phyloP scores from a whole-genome alignment of 2,329 filamentous ascomycete species.

The Monosporascus cannonballus region DNA sequence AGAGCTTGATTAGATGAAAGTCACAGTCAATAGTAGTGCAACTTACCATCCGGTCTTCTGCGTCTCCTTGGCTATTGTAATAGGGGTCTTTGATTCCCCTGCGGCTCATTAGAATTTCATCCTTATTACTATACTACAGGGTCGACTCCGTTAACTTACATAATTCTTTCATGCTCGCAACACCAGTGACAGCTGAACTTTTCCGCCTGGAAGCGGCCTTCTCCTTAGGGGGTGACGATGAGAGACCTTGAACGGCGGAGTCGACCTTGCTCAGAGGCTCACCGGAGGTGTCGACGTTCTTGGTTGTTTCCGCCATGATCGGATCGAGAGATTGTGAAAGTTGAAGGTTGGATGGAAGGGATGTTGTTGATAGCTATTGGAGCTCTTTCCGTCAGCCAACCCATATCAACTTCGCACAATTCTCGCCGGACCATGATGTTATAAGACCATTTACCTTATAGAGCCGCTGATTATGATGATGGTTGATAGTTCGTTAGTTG shows the following conservation, averaged over 20 bases:
- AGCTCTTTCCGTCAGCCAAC: conserved; percentile 1
- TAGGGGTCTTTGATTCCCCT: conserved; percentile 69
- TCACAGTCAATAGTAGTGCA: background rate
- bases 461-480: background rate
- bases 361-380: background rate
- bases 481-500: background rate
- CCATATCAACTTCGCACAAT: background rate
- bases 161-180: conserved; percentile 79
- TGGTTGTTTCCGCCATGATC: conserved; percentile 4
- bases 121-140: conserved; percentile 3
- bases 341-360: background rate
- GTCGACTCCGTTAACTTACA: conserved; percentile 49
- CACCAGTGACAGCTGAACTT: conserved; percentile 67
- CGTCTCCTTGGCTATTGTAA: conserved; percentile 73
- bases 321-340: conserved; percentile 1
- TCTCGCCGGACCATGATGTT: background rate
- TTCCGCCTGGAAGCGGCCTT: conserved; percentile 57
- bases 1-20: background rate
- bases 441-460: background rate
- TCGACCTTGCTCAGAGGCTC: conserved; percentile 78
- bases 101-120: conserved; percentile 10
- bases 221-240: conserved; percentile 62
- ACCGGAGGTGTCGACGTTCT: background rate
- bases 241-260: conserved; percentile 78
- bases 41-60: conserved; percentile 83